phyloP scores from a whole-genome alignment of 305 asterid species.

The Rubia balearica region DNA sequence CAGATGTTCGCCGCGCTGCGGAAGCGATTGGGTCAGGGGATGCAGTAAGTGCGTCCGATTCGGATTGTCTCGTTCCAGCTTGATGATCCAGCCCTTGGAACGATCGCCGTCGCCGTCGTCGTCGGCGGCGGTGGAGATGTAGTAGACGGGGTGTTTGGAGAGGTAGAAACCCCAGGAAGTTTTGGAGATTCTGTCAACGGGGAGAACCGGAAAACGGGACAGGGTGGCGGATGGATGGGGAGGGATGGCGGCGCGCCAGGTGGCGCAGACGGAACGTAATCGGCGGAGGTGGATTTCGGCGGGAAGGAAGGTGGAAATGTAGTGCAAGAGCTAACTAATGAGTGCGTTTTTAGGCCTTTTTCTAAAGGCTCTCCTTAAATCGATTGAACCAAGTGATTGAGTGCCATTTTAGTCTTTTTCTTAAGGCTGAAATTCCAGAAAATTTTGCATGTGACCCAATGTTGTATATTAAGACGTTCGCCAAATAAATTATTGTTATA shows the following conservation, averaged over 20 bases:
- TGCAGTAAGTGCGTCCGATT: slow-evolving; percentile 36
- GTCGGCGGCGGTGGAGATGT: not conserved
- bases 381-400: too few species aligned
- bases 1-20: slow-evolving; percentile 25
- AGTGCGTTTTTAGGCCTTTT: not conserved
- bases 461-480: too few species aligned
- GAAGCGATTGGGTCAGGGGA: slow-evolving; percentile 48
- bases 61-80: slow-evolving; percentile 32
- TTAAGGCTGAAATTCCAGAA: too few species aligned
- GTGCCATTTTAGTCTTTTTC: too few species aligned
- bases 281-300: slow-evolving; percentile 61
- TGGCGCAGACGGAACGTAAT: slow-evolving; percentile 70
- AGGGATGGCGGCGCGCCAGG: slow-evolving; percentile 61
- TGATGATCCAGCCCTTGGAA: slow-evolving; percentile 44
- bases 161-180: slow-evolving; percentile 73
- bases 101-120: not conserved
- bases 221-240: slow-evolving; percentile 22
- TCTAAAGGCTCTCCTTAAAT: too few species aligned
- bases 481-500: too few species aligned
- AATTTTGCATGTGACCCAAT: too few species aligned
- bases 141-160: slow-evolving; percentile 52
- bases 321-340: slow-evolving; percentile 41
- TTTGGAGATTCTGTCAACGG: slow-evolving; percentile 57
- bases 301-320: slow-evolving; percentile 42
- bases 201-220: slow-evolving; percentile 62